Conservation (phyloP, 2,329 filamentous ascomycete species). For the Drechslerella coelobrocha region DNA sequence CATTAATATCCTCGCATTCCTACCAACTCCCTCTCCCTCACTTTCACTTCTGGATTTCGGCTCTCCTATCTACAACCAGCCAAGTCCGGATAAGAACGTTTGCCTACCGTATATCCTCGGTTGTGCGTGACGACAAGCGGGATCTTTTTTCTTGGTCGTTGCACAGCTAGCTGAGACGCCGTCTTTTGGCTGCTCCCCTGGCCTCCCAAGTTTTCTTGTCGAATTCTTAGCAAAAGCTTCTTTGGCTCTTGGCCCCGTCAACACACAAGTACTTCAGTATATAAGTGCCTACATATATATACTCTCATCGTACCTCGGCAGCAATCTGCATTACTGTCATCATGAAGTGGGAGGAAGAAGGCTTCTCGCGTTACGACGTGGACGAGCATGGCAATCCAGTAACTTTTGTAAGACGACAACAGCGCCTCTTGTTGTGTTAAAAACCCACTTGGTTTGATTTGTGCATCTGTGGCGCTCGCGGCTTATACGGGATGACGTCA, state of each 20-base stretch:
- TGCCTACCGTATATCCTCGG: no score
- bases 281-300: not conserved
- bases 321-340: conserved; percentile 12
- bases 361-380: conserved; percentile 46
- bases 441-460: not conserved
- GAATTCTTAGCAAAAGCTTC: conserved; percentile 45
- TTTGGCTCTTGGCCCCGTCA: conserved; percentile 7
- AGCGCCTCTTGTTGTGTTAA: not conserved
- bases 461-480: not conserved
- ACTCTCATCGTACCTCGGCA: not conserved
- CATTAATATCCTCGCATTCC: not conserved
- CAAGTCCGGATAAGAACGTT: not conserved
- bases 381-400: conserved; percentile 44
- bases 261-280: not conserved
- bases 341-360: conserved; percentile 50
- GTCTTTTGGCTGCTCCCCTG: no score
- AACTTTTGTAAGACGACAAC: conserved; percentile 28
- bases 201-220: conserved; percentile 32
- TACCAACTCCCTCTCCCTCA: no score
- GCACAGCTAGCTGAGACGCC: no score
- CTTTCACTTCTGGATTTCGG: not conserved
- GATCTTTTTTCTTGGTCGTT: no score
- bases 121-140: no score
- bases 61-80: not conserved
- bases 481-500: conserved; percentile 8